These are phyloP conservation scores for Suhomyces xylopsoci DNA, from an alignment of 805 yeast genomes.

Conservation along the genomic window DNA sequence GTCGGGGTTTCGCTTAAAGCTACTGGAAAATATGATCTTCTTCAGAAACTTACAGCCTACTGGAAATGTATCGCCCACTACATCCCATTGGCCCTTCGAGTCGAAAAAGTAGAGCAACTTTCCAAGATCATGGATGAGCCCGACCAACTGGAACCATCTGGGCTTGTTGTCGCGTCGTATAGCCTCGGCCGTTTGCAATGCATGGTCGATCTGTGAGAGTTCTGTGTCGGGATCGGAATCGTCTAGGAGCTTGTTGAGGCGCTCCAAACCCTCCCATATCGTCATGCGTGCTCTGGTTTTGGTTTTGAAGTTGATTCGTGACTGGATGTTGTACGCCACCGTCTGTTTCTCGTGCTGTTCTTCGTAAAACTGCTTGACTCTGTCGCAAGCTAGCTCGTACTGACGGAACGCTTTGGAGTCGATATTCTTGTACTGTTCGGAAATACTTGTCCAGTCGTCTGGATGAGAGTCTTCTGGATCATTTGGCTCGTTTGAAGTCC, in stretches of 20 bases:
- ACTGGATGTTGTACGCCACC: conserved; percentile 69
- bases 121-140: conserved; percentile 69
- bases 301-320: conserved; percentile 67
- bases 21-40: conserved; percentile 58
- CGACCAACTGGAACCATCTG: conserved; percentile 74
- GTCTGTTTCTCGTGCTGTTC: conserved; percentile 71
- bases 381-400: conserved; percentile 64
- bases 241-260: conserved; percentile 59
- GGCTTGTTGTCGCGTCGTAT: conserved; percentile 66
- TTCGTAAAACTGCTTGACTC: conserved; percentile 62
- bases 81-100: conserved; percentile 78
- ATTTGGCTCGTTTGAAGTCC: no score
- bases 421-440: conserved; percentile 29
- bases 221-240: conserved; percentile 78
- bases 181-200: conserved; percentile 73
- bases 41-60: conserved; percentile 67
- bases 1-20: conserved; percentile 60
- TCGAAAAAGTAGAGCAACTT: conserved; percentile 66
- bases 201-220: conserved; percentile 71
- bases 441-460: conserved; percentile 23
- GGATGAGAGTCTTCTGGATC: no score
- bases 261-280: conserved; percentile 67
- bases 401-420: conserved; percentile 53
- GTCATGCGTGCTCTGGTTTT: conserved; percentile 64
- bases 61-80: conserved; percentile 76